These are phyloP conservation scores for Agaricus blazei DNA, from an alignment of 768 basidiomycete species.

Conservation along the genomic window DNA sequence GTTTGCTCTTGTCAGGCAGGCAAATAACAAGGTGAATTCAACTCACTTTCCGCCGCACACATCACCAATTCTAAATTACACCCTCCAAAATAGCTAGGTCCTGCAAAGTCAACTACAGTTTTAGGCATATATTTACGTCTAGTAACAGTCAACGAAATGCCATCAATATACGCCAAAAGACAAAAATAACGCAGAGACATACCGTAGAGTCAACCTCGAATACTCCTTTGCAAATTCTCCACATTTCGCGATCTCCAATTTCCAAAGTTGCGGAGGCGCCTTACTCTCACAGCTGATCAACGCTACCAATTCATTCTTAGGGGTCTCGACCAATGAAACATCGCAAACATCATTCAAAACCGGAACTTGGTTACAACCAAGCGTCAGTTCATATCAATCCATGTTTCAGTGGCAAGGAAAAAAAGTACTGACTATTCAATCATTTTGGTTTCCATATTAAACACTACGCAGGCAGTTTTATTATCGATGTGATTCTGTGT, in stretches of 20 bases:
- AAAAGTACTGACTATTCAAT: slow-evolving; percentile 53
- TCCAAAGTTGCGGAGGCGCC: slow-evolving; percentile 78
- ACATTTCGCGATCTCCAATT: slow-evolving; percentile 59
- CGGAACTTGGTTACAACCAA: slow-evolving; percentile 54
- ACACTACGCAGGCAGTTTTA: slow-evolving; percentile 35
- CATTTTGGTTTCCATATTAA: slow-evolving; percentile 56
- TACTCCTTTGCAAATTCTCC: slow-evolving; percentile 28
- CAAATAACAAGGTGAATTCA: neutral
- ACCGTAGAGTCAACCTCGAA: slow-evolving; percentile 38
- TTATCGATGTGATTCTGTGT: neutral
- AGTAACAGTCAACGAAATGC: neutral
- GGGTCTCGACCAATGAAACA: slow-evolving; percentile 54
- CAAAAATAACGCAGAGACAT: slow-evolving; percentile 3
- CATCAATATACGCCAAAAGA: neutral
- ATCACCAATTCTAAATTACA: slow-evolving; percentile 73
- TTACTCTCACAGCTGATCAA: slow-evolving; percentile 73
- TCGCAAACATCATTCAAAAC: slow-evolving; percentile 70
- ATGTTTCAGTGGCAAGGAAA: neutral
- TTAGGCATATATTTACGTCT: slow-evolving; percentile 77
- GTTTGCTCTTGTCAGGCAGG: neutral
- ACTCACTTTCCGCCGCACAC: slow-evolving; percentile 68
- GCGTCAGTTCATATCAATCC: slow-evolving; percentile 1
- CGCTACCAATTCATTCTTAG: slow-evolving; percentile 46
- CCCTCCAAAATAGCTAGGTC: slow-evolving; percentile 80
- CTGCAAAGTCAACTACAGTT: slow-evolving; percentile 64